Evolutionary conservation across 192 early-diverging fungal genomes (phyloP).

Genomic region (Ambispora gerdemannii): DNA sequence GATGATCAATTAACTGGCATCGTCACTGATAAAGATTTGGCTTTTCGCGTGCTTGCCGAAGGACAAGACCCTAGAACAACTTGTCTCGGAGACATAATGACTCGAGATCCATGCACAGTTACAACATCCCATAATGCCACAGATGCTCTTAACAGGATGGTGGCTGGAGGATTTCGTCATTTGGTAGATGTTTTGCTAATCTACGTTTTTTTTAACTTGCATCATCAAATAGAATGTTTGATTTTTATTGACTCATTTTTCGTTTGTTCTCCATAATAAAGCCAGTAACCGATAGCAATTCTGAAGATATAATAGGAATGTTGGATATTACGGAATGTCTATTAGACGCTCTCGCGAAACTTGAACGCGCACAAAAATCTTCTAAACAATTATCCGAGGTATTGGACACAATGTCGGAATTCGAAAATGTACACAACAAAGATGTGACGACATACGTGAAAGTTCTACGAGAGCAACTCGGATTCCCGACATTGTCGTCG

Average conservation of each 20-base stretch:
- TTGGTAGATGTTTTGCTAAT: slow-evolving; percentile 46
- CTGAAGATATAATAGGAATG: slow-evolving; percentile 72
- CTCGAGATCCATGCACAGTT: slow-evolving; percentile 74
- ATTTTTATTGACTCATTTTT: not conserved
- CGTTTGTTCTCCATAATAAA: slow-evolving; percentile 26
- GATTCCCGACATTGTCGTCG: slow-evolving; percentile 82
- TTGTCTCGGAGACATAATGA: slow-evolving; percentile 75
- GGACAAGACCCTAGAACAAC: slow-evolving; percentile 59
- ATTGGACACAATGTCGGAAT: slow-evolving; percentile 72
- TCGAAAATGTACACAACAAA: slow-evolving; percentile 54
- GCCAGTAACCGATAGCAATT: slow-evolving; percentile 66
- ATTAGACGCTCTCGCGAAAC: slow-evolving; percentile 75
- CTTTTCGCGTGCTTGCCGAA: slow-evolving; percentile 83
- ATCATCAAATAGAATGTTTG: not conserved
- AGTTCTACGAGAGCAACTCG: slow-evolving; percentile 72
- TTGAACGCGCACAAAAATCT: slow-evolving; percentile 76
- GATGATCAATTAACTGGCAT: slow-evolving; percentile 65
- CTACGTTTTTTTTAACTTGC: slow-evolving; percentile 23
- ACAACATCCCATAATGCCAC: slow-evolving; percentile 69
- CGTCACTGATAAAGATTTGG: slow-evolving; percentile 89
- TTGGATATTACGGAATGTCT: slow-evolving; percentile 83
- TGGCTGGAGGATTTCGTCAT: slow-evolving; percentile 73
- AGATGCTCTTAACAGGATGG: slow-evolving; percentile 78
- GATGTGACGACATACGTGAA: slow-evolving; percentile 62
- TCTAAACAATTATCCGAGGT: slow-evolving; percentile 75